These are phyloP conservation scores for Dictyophora rubrovolvata DNA, from an alignment of 768 basidiomycete species.

Conservation along the genomic window DNA sequence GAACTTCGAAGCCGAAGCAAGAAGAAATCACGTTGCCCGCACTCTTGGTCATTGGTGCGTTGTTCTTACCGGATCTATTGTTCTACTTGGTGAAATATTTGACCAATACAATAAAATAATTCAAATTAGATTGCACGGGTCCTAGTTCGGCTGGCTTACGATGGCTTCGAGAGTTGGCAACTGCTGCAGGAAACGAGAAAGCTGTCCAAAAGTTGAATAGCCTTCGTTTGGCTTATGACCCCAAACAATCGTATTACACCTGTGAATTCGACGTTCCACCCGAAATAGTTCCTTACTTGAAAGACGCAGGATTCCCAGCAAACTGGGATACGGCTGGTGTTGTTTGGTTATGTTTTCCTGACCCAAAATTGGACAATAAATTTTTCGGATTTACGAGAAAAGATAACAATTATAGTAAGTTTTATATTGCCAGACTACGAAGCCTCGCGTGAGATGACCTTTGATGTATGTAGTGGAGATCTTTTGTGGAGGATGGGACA, in stretches of 20 bases:
- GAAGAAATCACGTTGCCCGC: slow-evolving; percentile 9
- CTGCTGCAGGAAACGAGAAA: not conserved
- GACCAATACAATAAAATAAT: no score
- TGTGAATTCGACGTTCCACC: slow-evolving; percentile 12
- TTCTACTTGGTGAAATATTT: no score
- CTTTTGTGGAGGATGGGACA: slow-evolving; percentile 14
- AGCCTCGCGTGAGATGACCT: no score
- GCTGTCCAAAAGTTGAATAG: slow-evolving; percentile 3
- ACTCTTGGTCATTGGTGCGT: slow-evolving; percentile 17
- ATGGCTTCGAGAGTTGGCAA: slow-evolving; percentile 15
- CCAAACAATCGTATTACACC: slow-evolving; percentile 17
- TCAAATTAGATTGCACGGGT: slow-evolving; percentile 27
- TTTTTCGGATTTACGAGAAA: no score
- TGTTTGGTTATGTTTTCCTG: slow-evolving; percentile 12
- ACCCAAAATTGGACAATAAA: slow-evolving; percentile 10
- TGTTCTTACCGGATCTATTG: not conserved
- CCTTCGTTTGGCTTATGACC: slow-evolving; percentile 18
- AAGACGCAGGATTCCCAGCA: slow-evolving; percentile 15
- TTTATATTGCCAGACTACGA: not conserved
- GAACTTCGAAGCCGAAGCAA: not conserved
- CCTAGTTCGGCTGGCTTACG: slow-evolving; percentile 18
- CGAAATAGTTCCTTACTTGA: not conserved
- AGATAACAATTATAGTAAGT: slow-evolving; percentile 5
- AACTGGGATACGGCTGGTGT: slow-evolving; percentile 12
- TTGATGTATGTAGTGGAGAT: slow-evolving; percentile 1